phyloP scores from a whole-genome alignment of 129 eudicot genomes.

The Heracleum sosnowskyi region DNA sequence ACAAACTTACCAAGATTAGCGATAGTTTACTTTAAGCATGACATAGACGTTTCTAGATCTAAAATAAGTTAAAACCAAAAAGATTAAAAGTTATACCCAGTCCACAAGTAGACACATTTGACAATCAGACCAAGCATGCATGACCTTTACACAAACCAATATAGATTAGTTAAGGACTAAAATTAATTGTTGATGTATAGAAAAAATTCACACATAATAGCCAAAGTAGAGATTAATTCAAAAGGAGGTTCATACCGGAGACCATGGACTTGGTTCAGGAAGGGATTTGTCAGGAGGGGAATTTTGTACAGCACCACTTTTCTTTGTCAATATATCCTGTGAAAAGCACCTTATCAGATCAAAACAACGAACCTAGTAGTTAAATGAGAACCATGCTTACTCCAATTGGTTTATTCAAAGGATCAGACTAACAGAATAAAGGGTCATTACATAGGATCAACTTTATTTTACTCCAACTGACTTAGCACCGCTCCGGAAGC shows the following conservation, averaged over 20 bases:
- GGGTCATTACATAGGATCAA: background rate
- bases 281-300: conserved; percentile 78
- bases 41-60: background rate
- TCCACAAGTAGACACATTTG: background rate
- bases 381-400: conserved; percentile 1
- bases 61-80: background rate
- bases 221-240: conserved; percentile 6
- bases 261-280: conserved; percentile 97
- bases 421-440: background rate
- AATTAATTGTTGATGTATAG: background rate
- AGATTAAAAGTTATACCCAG: background rate
- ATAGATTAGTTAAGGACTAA: background rate
- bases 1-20: background rate
- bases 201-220: conserved; percentile 6
- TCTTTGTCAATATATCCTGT: conserved; percentile 83
- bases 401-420: background rate
- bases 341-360: conserved; percentile 12
- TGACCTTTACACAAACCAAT: background rate
- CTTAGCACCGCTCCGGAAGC: background rate
- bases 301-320: conserved; percentile 89
- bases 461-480: background rate
- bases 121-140: background rate
- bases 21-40: background rate
- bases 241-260: conserved; percentile 65
- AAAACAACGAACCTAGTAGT: background rate